These are phyloP conservation scores for Chloranthus sessilifolius DNA, from an alignment of 164 flowering plant genomes.

Conservation along the genomic window DNA sequence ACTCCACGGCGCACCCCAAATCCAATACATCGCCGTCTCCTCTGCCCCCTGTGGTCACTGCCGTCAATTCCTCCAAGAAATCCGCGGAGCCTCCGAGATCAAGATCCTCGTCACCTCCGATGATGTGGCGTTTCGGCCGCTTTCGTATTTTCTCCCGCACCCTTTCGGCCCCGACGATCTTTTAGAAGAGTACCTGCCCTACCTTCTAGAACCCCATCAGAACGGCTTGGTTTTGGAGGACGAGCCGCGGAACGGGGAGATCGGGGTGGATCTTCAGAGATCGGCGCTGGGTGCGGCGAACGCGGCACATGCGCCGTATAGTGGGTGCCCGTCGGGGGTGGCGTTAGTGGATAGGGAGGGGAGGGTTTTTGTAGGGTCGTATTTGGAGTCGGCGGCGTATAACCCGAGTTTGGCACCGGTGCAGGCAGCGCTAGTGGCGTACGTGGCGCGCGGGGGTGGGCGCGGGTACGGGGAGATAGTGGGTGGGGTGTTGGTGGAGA, in stretches of 20 bases:
- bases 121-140: slow-evolving; percentile 24
- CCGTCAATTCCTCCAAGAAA: slow-evolving; percentile 91
- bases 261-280: slow-evolving; percentile 1
- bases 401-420: slow-evolving; percentile 86
- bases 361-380: slow-evolving; percentile 57
- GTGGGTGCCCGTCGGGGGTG: slow-evolving; percentile 79
- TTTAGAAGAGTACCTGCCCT: slow-evolving; percentile 44
- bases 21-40: slow-evolving; percentile 66
- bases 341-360: slow-evolving; percentile 64
- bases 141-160: slow-evolving; percentile 44
- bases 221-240: slow-evolving; percentile 28
- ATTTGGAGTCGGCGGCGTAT: slow-evolving; percentile 88
- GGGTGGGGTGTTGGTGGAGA: slow-evolving; percentile 80
- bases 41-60: slow-evolving; percentile 97
- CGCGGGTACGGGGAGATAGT: slow-evolving; percentile 41
- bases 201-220: slow-evolving; percentile 49
- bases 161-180: slow-evolving; percentile 79
- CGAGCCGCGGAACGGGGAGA: background rate
- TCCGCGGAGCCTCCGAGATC: slow-evolving; percentile 51
- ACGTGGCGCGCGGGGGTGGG: slow-evolving; percentile 55
- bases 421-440: slow-evolving; percentile 87
- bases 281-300: slow-evolving; percentile 80
- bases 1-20: slow-evolving; percentile 35
- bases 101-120: slow-evolving; percentile 35
- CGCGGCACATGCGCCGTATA: slow-evolving; percentile 78